phyloP scores from a whole-genome alignment of 2,329 filamentous ascomycete species.

The Aspergillus tubingensis region DNA sequence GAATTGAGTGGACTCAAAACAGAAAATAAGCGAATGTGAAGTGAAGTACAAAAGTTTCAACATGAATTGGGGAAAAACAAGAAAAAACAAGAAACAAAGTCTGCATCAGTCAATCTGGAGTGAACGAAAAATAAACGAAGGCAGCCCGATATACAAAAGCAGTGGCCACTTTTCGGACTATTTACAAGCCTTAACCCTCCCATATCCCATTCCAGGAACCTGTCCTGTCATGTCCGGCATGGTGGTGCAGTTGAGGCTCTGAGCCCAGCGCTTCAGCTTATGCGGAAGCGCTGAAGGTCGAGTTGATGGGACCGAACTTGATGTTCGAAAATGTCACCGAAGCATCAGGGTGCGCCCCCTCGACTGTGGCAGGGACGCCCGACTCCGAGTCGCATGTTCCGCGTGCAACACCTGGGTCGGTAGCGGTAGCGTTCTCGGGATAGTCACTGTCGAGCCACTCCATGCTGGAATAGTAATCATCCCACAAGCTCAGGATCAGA shows the following conservation, averaged over 20 bases:
- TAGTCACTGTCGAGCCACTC: slow-evolving; percentile 71
- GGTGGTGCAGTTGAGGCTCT: background rate
- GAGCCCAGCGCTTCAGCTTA: background rate
- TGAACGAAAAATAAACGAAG: background rate
- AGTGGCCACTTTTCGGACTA: slow-evolving; percentile 10
- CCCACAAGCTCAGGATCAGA: slow-evolving; percentile 62
- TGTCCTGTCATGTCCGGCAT: background rate
- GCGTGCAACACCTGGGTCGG: slow-evolving; percentile 52
- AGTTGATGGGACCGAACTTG: slow-evolving; percentile 58
- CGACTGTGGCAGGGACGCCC: slow-evolving; percentile 55
- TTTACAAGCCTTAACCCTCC: background rate
- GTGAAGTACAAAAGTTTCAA: background rate
- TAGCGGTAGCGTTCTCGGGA: slow-evolving; percentile 51
- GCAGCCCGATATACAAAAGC: background rate
- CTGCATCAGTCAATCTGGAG: background rate
- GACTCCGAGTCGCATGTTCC: slow-evolving; percentile 56
- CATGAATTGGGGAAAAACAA: background rate
- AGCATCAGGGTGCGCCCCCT: slow-evolving; percentile 49
- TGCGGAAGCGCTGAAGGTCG: slow-evolving; percentile 44
- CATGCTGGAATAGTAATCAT: slow-evolving; percentile 69
- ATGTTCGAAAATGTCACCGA: slow-evolving; percentile 61
- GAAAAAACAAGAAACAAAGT: background rate
- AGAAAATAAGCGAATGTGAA: background rate
- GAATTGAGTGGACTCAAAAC: background rate
- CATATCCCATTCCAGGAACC: background rate